phyloP scores from a whole-genome alignment of 305 asterid genomes.

The Fraxinus sp. region DNA sequence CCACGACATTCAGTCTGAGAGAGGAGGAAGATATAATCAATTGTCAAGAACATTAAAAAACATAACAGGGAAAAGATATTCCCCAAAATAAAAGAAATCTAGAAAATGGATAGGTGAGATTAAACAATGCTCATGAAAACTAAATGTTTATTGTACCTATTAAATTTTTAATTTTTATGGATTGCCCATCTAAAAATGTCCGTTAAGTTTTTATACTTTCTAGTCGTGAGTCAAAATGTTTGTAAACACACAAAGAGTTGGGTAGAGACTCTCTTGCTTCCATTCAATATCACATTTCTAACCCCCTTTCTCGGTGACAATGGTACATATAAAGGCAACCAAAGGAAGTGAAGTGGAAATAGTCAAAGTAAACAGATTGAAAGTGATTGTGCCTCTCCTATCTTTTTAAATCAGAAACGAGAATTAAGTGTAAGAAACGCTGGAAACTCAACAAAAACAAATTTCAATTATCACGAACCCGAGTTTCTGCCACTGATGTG shows the following conservation, averaged over 20 bases:
- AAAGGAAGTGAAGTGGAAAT: slow-evolving; percentile 1
- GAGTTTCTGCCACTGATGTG: slow-evolving; percentile 78
- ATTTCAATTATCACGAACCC: slow-evolving; percentile 60
- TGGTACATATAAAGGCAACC: neutral
- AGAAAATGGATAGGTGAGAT: neutral
- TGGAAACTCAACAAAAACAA: slow-evolving; percentile 27
- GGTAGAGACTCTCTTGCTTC: neutral
- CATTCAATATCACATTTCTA: neutral
- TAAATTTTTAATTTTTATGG: slow-evolving; percentile 11
- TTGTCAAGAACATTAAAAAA: slow-evolving; percentile 7
- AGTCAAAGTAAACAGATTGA: neutral
- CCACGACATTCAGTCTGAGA: slow-evolving; percentile 76
- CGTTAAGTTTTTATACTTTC: neutral
- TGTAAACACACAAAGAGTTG: neutral
- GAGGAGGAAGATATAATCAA: slow-evolving; percentile 1
- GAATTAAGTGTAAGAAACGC: slow-evolving; percentile 9
- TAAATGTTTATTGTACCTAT: slow-evolving; percentile 8
- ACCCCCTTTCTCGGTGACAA: slow-evolving; percentile 13
- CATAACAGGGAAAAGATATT: slow-evolving; percentile 10
- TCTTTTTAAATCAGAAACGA: slow-evolving; percentile 5
- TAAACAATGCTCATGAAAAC: neutral
- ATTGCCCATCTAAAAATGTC: neutral
- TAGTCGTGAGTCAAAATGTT: neutral
- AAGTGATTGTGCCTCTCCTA: neutral
- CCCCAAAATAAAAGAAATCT: slow-evolving; percentile 1